A percentile compares a stretch with the other conserved stretches of the same genome.
Conservation (phyloP, 2,329 filamentous ascomycete species). For the Lachnellula occidentalis region DNA sequence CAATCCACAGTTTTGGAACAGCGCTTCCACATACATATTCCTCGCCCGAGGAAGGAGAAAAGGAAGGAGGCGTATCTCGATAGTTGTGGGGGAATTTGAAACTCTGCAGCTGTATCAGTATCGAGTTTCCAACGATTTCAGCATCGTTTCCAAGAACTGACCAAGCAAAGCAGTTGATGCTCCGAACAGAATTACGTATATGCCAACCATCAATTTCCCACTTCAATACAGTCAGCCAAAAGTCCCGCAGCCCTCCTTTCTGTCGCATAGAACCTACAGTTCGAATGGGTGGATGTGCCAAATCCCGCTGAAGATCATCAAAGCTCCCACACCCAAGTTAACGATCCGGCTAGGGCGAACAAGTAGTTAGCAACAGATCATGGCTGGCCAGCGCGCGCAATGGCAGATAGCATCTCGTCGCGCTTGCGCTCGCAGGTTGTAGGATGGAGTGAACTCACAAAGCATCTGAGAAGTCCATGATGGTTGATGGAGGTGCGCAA, state of each 20-base stretch:
- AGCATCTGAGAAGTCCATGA: conserved; percentile 87
- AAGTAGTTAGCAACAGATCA: conserved; percentile 25
- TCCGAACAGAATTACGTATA: conserved; percentile 89
- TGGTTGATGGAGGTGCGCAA: conserved; percentile 21
- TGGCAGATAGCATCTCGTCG: conserved; percentile 8
- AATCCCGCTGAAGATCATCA: conserved; percentile 83
- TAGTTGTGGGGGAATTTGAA: conserved; percentile 89
- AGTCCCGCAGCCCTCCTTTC: background rate
- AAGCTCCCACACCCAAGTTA: conserved; percentile 80
- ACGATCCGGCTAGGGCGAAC: conserved; percentile 70
- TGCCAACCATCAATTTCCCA: conserved; percentile 69
- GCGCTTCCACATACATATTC: conserved; percentile 66
- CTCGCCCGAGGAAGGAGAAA: conserved; percentile 94
- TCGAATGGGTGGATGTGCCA: conserved; percentile 59
- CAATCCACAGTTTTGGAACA: background rate
- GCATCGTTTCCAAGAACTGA: conserved; percentile 24
- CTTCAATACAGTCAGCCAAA: conserved; percentile 36
- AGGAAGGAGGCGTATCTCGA: conserved; percentile 94
- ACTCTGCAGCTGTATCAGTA: conserved; percentile 51
- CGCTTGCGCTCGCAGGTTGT: conserved; percentile 10
- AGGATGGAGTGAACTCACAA: conserved; percentile 58
- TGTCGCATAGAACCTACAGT: conserved; percentile 46
- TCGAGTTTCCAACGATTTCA: background rate
- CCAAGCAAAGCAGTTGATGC: conserved; percentile 63
- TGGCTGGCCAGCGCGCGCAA: conserved; percentile 11